Percentiles rank a stretch among this genome's conserved stretches.
phyloP scores from a whole-genome alignment of 2,329 filamentous ascomycete genomes.

The Tricladium varicosporioides region DNA sequence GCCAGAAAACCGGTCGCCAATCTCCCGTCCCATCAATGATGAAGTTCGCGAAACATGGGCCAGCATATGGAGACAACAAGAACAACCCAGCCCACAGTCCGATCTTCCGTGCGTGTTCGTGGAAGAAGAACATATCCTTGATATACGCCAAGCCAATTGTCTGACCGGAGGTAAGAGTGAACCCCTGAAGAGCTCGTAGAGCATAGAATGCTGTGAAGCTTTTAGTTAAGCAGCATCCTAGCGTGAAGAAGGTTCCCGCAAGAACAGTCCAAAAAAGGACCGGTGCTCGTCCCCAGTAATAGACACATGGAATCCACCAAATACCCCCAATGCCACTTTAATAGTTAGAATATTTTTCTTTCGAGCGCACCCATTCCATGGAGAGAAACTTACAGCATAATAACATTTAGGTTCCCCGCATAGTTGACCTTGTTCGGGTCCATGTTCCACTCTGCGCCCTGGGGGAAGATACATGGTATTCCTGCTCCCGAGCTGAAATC shows the following conservation, averaged over 20 bases:
- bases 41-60: conserved; percentile 46
- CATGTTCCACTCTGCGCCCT: conserved; percentile 37
- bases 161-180: conserved; percentile 34
- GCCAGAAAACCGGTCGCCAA: conserved; percentile 48
- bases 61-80: conserved; percentile 43
- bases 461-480: conserved; percentile 2
- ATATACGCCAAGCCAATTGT: conserved; percentile 50
- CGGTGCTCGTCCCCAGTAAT: conserved; percentile 44
- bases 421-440: conserved; percentile 39
- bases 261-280: conserved; percentile 41
- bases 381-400: conserved; percentile 6
- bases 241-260: conserved; percentile 33
- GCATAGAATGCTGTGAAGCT: conserved; percentile 31
- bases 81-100: conserved; percentile 46
- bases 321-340: conserved; percentile 2
- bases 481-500: conserved; percentile 35
- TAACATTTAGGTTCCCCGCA: conserved; percentile 40
- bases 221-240: conserved; percentile 38
- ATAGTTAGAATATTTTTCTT: not conserved
- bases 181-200: conserved; percentile 22
- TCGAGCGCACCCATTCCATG: not conserved
- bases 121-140: conserved; percentile 60
- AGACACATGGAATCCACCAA: conserved; percentile 35
- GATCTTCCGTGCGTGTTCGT: conserved; percentile 51
- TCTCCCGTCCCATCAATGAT: conserved; percentile 42